A percentile compares a stretch with the other conserved stretches of the same genome.
phyloP scores from a whole-genome alignment of 2,329 filamentous ascomycete genomes.

The Penicillium corylophilum region DNA sequence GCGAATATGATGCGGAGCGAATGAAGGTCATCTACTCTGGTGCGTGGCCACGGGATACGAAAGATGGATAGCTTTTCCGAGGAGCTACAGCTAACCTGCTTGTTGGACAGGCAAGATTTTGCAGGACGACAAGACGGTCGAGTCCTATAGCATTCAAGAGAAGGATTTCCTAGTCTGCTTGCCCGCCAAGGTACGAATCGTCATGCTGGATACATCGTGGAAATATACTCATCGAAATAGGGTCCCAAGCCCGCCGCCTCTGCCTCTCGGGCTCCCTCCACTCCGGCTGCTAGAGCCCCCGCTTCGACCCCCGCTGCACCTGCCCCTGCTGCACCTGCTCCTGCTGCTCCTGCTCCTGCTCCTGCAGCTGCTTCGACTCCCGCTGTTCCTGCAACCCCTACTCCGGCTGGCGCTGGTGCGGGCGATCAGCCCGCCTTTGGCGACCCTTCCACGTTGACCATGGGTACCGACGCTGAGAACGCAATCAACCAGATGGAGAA shows the following conservation, averaged over 20 bases:
- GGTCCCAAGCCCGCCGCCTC: conserved; percentile 65
- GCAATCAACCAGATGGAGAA: conserved; percentile 91
- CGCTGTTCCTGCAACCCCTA: conserved; percentile 49
- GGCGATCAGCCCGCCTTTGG: conserved; percentile 52
- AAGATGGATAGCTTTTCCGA: background rate
- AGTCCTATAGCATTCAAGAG: conserved; percentile 97
- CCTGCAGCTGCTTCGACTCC: conserved; percentile 49
- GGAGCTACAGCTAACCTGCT: conserved; percentile 3
- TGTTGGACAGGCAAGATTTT: conserved; percentile 80
- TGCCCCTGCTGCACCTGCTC: conserved; percentile 52
- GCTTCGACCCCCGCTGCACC: conserved; percentile 48
- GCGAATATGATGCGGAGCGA: conserved; percentile 76
- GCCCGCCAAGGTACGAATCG: conserved; percentile 78
- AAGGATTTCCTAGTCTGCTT: conserved; percentile 99
- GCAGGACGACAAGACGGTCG: conserved; percentile 94
- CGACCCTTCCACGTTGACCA: conserved; percentile 77
- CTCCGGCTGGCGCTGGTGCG: conserved; percentile 43
- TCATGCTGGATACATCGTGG: background rate
- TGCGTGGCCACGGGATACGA: conserved; percentile 47
- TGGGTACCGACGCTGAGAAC: conserved; percentile 77
- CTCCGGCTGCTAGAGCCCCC: conserved; percentile 37
- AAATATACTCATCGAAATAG: background rate
- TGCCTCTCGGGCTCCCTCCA: conserved; percentile 39
- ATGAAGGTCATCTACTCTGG: conserved; percentile 99
- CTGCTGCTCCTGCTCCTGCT: conserved; percentile 50